phyloP scores from a whole-genome alignment of 2,329 filamentous ascomycete genomes.

The Gnomoniopsis smithogilvyi region DNA sequence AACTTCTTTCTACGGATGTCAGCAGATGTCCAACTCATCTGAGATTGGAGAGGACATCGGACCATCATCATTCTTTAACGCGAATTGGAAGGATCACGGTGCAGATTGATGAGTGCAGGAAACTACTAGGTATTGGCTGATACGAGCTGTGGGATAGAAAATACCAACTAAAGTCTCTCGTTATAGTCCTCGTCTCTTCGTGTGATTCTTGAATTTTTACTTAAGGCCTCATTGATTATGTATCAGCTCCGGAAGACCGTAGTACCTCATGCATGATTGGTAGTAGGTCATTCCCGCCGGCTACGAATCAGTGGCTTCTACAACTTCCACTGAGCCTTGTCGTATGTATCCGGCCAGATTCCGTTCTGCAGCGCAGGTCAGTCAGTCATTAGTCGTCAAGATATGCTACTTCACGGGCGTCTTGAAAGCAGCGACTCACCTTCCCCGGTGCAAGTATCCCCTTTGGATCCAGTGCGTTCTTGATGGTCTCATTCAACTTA shows the following conservation, averaged over 20 bases:
- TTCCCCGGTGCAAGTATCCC: constrained; percentile 44
- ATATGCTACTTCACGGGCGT: background rate
- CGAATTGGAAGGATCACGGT: background rate
- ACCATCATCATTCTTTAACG: background rate
- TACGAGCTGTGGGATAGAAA: background rate
- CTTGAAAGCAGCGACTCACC: background rate
- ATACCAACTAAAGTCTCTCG: constrained; percentile 11
- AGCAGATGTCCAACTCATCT: constrained; percentile 20
- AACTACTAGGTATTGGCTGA: background rate
- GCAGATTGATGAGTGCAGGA: background rate
- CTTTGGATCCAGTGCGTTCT: constrained; percentile 38
- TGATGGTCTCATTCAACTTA: constrained; percentile 34
- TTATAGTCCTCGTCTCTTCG: background rate
- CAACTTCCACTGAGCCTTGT: background rate
- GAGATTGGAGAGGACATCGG: constrained; percentile 1
- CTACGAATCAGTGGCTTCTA: background rate
- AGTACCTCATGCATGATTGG: background rate
- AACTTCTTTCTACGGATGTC: background rate
- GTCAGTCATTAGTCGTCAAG: background rate
- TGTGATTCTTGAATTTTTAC: background rate
- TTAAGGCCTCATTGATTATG: too few relatives aligned
- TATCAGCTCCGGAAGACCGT: too few relatives aligned
- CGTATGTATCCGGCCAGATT: background rate
- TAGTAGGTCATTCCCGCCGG: background rate
- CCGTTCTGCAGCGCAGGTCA: background rate